phyloP scores from a whole-genome alignment of 1,284 basidiomycete genomes.

The Ganoderma lingzhi region DNA sequence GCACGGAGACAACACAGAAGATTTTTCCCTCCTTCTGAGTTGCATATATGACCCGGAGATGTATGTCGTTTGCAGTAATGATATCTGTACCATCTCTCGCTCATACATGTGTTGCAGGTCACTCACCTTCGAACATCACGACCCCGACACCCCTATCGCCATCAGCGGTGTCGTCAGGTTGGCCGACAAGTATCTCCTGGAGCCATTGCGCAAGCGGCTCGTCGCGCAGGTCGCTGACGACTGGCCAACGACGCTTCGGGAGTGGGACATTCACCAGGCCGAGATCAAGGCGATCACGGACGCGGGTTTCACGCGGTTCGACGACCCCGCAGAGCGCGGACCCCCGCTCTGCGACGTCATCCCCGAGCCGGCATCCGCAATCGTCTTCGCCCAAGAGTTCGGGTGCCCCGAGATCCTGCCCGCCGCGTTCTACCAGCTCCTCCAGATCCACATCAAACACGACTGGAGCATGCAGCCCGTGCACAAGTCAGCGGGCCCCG shows the following conservation, averaged over 20 bases:
- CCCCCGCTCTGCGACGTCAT: conserved; percentile 16
- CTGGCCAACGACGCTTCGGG: not conserved
- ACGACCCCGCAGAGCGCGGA: not conserved
- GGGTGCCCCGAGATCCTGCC: conserved; percentile 59
- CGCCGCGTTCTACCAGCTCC: conserved; percentile 70
- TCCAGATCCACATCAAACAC: conserved; percentile 7
- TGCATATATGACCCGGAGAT: not conserved
- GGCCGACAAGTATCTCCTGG: conserved; percentile 10
- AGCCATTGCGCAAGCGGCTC: not conserved
- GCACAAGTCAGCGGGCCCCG: no score
- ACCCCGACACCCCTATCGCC: not conserved
- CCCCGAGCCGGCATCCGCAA: conserved; percentile 40
- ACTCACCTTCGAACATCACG: not conserved
- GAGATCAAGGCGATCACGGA: not conserved
- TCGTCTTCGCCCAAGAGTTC: conserved; percentile 68
- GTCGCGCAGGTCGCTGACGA: conserved; percentile 1
- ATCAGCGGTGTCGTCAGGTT: not conserved
- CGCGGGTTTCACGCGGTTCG: not conserved
- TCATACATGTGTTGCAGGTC: not conserved
- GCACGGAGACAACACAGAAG: not conserved
- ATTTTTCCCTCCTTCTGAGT: not conserved
- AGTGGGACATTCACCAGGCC: not conserved
- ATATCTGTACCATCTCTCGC: not conserved
- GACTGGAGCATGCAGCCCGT: conserved; percentile 14
- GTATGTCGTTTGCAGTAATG: not conserved